These are phyloP conservation scores for Floccularia luteovirens DNA, from an alignment of 768 basidiomycete species.

Conservation along the genomic window DNA sequence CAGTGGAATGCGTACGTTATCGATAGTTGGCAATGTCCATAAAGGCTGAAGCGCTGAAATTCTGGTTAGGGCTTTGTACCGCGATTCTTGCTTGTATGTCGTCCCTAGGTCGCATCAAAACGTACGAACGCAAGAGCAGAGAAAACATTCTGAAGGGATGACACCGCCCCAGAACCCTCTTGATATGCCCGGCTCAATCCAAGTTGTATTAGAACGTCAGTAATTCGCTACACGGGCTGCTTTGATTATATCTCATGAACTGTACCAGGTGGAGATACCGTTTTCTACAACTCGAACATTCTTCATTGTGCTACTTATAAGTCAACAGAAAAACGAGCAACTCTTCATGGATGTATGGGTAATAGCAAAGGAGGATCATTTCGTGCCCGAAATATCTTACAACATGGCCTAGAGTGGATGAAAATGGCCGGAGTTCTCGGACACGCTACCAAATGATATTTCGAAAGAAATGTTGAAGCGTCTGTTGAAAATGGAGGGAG, in stretches of 20 bases:
- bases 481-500: conserved; percentile 46
- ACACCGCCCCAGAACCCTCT: conserved; percentile 50
- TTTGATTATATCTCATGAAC: neutral
- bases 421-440: conserved; percentile 38
- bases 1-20: conserved; percentile 74
- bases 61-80: conserved; percentile 52
- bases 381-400: conserved; percentile 67
- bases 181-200: conserved; percentile 64
- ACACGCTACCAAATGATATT: conserved; percentile 29
- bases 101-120: conserved; percentile 62
- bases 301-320: conserved; percentile 68
- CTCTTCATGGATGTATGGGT: conserved; percentile 66
- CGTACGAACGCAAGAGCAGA: conserved; percentile 51
- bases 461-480: conserved; percentile 52
- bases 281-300: conserved; percentile 78
- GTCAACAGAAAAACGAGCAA: conserved; percentile 40
- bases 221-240: conserved; percentile 1
- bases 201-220: conserved; percentile 47
- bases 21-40: neutral
- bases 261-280: conserved; percentile 57
- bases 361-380: conserved; percentile 50
- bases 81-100: conserved; percentile 62
- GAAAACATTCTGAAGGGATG: conserved; percentile 40
- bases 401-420: conserved; percentile 73
- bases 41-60: neutral